Evolutionary conservation across 2,329 filamentous ascomycete species (phyloP), one percentile per base, ranked within the genome.

Genomic region (Bretziella fagacearum): DNA sequence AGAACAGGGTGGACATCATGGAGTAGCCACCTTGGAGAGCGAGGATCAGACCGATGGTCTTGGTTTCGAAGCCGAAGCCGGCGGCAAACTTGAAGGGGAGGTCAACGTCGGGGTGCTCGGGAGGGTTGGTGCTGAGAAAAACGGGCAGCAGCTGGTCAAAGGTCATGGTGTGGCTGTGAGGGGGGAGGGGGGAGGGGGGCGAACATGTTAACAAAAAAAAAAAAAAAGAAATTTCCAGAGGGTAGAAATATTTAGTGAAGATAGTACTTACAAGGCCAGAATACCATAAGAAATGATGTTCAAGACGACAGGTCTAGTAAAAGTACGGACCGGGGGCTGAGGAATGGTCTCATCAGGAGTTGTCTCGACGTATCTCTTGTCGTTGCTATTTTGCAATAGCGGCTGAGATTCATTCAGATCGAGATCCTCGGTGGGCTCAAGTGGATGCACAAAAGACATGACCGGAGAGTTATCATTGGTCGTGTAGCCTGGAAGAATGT

Each of bases 71-170:
- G 22, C 77, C 83, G 55, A 95, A 89, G 15, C 91, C 89, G 50
- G 84, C 84, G 2, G 77, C 77, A 55, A 98, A 96, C 55, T 82
- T 81, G 68, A 98, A 91, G 0, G 89, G 89, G 2, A 94, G 71
- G 10, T 64, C 70, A 53, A 56, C 67, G 62, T 57, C 71, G 58
- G 56, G 70, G 59, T 65, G 55, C 13, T 62, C 60, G 1, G 69
- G 70, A 7, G 65, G 60, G 13, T 64, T 63, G 37, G 84, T 84
- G 61, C 83, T 89, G 58, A 98, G 75, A 55, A 98, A 85, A 2
- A 95, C 83, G 0, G 91, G 89, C 55, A 96, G 79, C 42, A 96
- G 73, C 58, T 94, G 84, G 62, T 98, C 91, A 56, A 93, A 91
- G 0, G 87, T 93, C 63, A 98, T 95, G 10, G 89, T 95, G 65